Evolutionary conservation across 768 basidiomycete species (phyloP).

Genomic region (Boletus edulis): DNA sequence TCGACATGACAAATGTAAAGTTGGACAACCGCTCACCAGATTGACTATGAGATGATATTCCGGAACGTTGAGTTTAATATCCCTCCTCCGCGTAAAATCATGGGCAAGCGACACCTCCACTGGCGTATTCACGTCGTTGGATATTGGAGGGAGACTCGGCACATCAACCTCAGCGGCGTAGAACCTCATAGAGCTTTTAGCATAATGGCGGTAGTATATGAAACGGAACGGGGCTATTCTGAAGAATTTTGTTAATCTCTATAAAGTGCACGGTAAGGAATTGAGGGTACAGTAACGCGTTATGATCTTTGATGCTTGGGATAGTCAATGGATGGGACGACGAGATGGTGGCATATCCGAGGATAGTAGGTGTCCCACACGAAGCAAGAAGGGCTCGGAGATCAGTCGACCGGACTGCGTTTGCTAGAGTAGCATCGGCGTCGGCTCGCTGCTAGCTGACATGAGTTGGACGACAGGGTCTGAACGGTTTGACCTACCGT

Average conservation of each 20-base stretch:
- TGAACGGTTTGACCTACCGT: slow-evolving; percentile 27
- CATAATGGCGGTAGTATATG: slow-evolving; percentile 54
- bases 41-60: slow-evolving; percentile 35
- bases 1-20: neutral
- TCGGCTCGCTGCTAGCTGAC: slow-evolving; percentile 11
- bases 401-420: slow-evolving; percentile 18
- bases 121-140: slow-evolving; percentile 16
- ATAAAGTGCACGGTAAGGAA: slow-evolving; percentile 1
- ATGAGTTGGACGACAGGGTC: neutral
- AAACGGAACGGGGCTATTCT: slow-evolving; percentile 27
- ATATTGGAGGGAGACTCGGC: slow-evolving; percentile 20
- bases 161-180: slow-evolving; percentile 48
- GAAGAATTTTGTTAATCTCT: slow-evolving; percentile 5
- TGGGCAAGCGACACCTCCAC: slow-evolving; percentile 33
- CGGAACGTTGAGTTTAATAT: slow-evolving; percentile 4
- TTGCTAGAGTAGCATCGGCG: slow-evolving; percentile 11
- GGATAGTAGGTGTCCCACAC: slow-evolving; percentile 29
- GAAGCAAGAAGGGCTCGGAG: slow-evolving; percentile 9
- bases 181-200: slow-evolving; percentile 58
- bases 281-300: slow-evolving; percentile 8
- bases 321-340: slow-evolving; percentile 4
- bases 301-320: slow-evolving; percentile 36
- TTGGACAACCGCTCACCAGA: slow-evolving; percentile 33
- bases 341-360: slow-evolving; percentile 24
- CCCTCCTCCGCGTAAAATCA: slow-evolving; percentile 35